Base-by-base conservation (phyloP, 257 asterid species). In the Eustoma russellianum region DNA sequence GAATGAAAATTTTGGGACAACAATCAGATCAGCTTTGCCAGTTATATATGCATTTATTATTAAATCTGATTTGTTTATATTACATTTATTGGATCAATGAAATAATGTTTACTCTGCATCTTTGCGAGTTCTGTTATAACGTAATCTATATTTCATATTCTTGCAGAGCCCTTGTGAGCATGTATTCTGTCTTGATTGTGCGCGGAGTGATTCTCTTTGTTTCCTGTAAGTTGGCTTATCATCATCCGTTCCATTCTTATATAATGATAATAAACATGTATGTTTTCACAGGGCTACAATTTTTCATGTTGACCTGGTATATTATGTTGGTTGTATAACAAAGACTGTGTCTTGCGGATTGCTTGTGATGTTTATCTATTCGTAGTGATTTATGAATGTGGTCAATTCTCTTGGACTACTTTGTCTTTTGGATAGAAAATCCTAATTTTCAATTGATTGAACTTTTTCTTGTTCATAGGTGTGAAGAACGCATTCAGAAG, bases 131-230 rank as follows among this genome's bases (percentile, higher is more conserved):
- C 38, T 33, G 50, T 34, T 59, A 30, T 49, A 24, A 24, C 3
- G 49, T 53, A 58, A 15, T 63, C 38, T 55, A 33, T 13, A 41
- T 24, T 62, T 60, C 58, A 48, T 65, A 50, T 63, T 54, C 52
- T 70, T 79, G 85, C 95, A 92, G 99, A 92, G 73, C 77, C 99
- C 99, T 50, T 92, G 99, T 53, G 95, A 85, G 51, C 99, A 92
- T 71, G 85, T 78, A 43, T 88, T 88, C 79, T 92, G 97, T 75
- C 72, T 92, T 88, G 99, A 88, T 70, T 92, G 97, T 69, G 83
- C 95, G 17, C 75, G 97, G 75, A 88, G 81, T 55, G 95, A 92
- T 62, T 85, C 97, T 53, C 81, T 88, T 51, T 92, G 99, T 74
- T 78, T 81, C 74, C 88, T 92, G 99, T 92, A 92, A 79, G 99